A percentile compares a stretch with the other conserved stretches of the same genome.
Evolutionary conservation across 768 basidiomycete genomes (phyloP).

Genomic region (Mycena vulgaris): DNA sequence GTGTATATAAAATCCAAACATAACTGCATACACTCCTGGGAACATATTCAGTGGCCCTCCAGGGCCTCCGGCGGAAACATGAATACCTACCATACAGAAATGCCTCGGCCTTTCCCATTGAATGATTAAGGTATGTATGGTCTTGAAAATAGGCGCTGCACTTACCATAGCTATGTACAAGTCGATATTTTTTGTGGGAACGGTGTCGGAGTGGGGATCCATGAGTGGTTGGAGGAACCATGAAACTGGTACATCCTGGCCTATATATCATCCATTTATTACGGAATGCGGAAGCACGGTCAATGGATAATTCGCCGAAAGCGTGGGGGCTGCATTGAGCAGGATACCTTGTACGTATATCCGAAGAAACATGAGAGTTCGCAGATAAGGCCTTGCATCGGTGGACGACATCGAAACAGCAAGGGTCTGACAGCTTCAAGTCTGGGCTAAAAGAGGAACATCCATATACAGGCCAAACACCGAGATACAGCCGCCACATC

Average conservation of each 20-base stretch:
- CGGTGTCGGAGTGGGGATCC: background rate
- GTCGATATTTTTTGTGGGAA: background rate
- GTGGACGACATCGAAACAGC: too few species aligned
- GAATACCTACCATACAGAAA: conserved; percentile 14
- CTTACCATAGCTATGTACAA: conserved; percentile 13
- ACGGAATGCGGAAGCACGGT: too few species aligned
- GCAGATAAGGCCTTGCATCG: too few species aligned
- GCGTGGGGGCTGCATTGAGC: too few species aligned
- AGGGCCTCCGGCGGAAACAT: background rate
- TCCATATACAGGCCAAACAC: too few species aligned
- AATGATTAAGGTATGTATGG: background rate
- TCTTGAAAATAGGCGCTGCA: background rate
- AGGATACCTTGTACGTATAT: too few species aligned
- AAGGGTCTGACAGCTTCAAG: too few species aligned
- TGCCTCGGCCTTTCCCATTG: background rate
- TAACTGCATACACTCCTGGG: conserved; percentile 9
- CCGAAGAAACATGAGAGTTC: too few species aligned
- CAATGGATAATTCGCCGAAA: too few species aligned
- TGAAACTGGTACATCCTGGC: background rate
- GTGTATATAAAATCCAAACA: conserved; percentile 22
- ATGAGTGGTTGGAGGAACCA: background rate
- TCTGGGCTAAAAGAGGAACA: too few species aligned
- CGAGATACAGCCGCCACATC: too few species aligned
- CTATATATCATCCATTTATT: too few species aligned
- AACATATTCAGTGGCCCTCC: background rate